These are phyloP conservation scores for Trametes sanguinea DNA, from an alignment of 768 basidiomycete genomes.

Conservation along the genomic window DNA sequence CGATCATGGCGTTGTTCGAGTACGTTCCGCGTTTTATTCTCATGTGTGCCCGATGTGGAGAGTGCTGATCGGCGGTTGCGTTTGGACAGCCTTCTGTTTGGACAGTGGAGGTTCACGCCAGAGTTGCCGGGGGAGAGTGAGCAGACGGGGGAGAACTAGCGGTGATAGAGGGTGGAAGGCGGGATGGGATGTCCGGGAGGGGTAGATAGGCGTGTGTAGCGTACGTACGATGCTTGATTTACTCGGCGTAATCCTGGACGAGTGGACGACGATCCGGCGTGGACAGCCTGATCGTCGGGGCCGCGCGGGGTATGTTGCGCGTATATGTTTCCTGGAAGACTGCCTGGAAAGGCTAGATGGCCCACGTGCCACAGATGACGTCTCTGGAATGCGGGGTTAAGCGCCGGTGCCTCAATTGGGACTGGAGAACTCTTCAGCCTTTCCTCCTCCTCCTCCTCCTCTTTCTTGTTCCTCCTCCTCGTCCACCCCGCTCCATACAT, in stretches of 20 bases:
- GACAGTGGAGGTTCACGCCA: conserved; percentile 33
- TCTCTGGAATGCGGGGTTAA: conserved; percentile 13
- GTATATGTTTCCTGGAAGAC: background rate
- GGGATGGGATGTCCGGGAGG: background rate
- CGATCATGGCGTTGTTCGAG: conserved; percentile 92
- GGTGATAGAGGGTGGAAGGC: background rate
- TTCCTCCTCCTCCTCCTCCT: background rate
- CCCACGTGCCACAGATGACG: conserved; percentile 12
- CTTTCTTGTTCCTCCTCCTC: background rate
- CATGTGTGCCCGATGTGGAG: conserved; percentile 7
- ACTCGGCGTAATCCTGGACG: conserved; percentile 7
- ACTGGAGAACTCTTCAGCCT: background rate
- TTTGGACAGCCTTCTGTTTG: conserved; percentile 39
- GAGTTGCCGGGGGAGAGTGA: background rate
- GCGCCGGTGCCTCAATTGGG: background rate
- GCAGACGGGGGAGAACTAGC: background rate
- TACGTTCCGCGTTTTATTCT: conserved; percentile 41
- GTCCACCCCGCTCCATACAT: conserved; percentile 2
- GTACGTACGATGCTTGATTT: no score
- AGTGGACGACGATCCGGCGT: conserved; percentile 6
- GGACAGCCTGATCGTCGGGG: background rate
- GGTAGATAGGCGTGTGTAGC: conserved; percentile 6
- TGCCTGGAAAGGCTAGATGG: background rate
- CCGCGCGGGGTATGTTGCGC: background rate
- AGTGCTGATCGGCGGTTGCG: conserved; percentile 9